Evolutionary conservation across 2,329 filamentous ascomycete genomes (phyloP), one percentile per base, ranked within the genome.

Genomic region (Colletotrichum truncatum): DNA sequence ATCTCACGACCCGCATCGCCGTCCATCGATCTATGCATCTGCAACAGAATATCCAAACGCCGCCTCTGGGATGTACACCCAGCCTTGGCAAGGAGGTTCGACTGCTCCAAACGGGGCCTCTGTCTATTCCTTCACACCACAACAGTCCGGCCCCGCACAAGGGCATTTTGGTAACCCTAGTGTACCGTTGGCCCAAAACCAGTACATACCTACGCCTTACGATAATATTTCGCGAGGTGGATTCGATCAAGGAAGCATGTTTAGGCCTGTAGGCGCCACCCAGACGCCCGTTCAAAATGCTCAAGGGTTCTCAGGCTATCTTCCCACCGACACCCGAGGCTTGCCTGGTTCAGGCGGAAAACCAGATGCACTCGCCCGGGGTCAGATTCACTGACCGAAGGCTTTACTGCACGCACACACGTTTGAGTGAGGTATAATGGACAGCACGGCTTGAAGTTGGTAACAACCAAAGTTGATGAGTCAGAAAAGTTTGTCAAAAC

Each of bases 41-140:
- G 72, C 75, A 1, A 76, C 80, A 28, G 84, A 87, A n/a, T 86
- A 84, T 45, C 70, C 74, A 23, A 79, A 74, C 34, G 75, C 82
- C 4, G 73, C 79, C 6, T 71, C 76, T 10, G 71, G 73, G 14
- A 71, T 85, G 48, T 85, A 85, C 69, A 67, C 75, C 6, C 77
- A 77, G 26, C 71, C 76, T 9, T 86, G 83, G 84, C 82, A 81
- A 66, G 74, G 80, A 21, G 73, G 73, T 12, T 82, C 83, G 3
- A 76, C 78, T 1, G 76, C 80, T 0, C 74, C 83, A 0, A 78
- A 73, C 34, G 77, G 77, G 3, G 72, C 82, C 1, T 68, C 82
- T 0, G 73, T 86, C 66, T 87, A 86, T 67, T 71, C 82, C 1
- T 85, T 83, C 54, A 75, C 79, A 12, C 71, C 78, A 6, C 80